These are phyloP conservation scores for Torulaspora pretoriensis DNA, from an alignment of 1,139 yeast genomes.

Conservation along the genomic window DNA sequence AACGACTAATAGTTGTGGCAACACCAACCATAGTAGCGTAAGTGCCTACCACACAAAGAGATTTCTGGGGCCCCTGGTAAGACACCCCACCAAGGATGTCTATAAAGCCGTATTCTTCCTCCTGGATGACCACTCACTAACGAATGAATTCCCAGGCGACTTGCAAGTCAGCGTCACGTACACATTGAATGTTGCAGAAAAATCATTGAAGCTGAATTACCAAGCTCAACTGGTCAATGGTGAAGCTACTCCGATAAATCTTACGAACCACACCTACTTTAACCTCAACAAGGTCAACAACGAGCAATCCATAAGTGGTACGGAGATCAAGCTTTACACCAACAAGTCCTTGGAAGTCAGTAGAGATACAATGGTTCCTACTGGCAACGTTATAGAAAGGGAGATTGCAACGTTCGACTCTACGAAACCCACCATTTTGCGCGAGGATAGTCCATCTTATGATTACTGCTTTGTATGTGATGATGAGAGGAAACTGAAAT, in stretches of 20 bases:
- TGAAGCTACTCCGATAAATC: constrained; percentile 50
- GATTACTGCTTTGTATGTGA: constrained; percentile 54
- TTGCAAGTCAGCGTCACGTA: constrained; percentile 22
- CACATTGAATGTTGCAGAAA: constrained; percentile 29
- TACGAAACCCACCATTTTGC: constrained; percentile 18
- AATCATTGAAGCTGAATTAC: constrained; percentile 44
- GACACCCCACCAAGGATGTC: constrained; percentile 30
- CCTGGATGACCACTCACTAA: constrained; percentile 9
- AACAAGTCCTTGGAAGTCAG: constrained; percentile 22
- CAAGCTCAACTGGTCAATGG: constrained; percentile 43
- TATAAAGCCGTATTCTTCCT: constrained; percentile 49
- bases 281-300: constrained; percentile 39
- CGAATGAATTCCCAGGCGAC: constrained; percentile 25
- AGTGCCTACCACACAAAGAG: constrained; percentile 48
- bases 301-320: constrained; percentile 26
- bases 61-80: constrained; percentile 48
- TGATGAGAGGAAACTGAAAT: constrained; percentile 41
- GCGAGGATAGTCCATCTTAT: constrained; percentile 35
- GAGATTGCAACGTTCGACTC: constrained; percentile 27
- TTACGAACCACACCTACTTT: constrained; percentile 66
- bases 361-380: constrained; percentile 39
- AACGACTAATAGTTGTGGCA: constrained; percentile 39
- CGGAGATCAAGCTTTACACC: constrained; percentile 33
- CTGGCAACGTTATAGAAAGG: constrained; percentile 45
- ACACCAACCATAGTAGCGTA: constrained; percentile 50